Base-by-base conservation (phyloP, 208 protist genomes). In the Herpetomonas samuelpessoai region DNA sequence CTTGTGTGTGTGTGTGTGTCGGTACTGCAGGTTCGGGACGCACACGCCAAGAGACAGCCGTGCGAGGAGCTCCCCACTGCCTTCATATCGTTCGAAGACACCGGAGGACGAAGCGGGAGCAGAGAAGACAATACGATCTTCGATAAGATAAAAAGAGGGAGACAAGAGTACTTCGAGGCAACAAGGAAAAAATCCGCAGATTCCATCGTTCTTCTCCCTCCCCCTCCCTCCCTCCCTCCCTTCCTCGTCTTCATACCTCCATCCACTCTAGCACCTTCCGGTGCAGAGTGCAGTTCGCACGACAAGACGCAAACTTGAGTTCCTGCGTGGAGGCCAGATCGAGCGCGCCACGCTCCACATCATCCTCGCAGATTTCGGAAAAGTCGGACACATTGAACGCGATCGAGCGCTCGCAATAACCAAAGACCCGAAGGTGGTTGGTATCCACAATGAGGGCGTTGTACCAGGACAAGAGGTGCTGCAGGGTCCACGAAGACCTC, bases 401-500 rank as follows among this genome's bases (percentile, higher is more conserved):
- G 28, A 85, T 60, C 48, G 68, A 79, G 31, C 71, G 70, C 44
- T 80, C 48, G 28, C 81, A 75, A 60, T 76, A 83, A 31, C 77
- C 74, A 58, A 83, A 88, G 44, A 72, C 62, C 31, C 65, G 68
- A 28, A 74, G 55, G 54, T 77, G 71, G 18, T 45, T 52, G n/a
- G 52, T 46, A 52, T 81, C 74, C 1, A 67, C 77, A 30, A 74
- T 46, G 29, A 88, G 63, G 19, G 70, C 51, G 63, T 74, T 68
- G 59, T 74, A 79, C 81, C 77, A 83, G 31, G 60, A 73, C 10
- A 88, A 62, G 12, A 88, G 65, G 65, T 78, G 70, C 29, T 71
- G 65, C 51, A 88, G 71, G 41, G 78, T 80, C 75, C 78, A 88
- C n/a, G 58, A 31, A n/a, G n/a, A n/a, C n/a, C n/a, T n/a, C n/a